Evolutionary conservation across 345 rosid genomes (phyloP).

Genomic region (Hypericum androsaemum): DNA sequence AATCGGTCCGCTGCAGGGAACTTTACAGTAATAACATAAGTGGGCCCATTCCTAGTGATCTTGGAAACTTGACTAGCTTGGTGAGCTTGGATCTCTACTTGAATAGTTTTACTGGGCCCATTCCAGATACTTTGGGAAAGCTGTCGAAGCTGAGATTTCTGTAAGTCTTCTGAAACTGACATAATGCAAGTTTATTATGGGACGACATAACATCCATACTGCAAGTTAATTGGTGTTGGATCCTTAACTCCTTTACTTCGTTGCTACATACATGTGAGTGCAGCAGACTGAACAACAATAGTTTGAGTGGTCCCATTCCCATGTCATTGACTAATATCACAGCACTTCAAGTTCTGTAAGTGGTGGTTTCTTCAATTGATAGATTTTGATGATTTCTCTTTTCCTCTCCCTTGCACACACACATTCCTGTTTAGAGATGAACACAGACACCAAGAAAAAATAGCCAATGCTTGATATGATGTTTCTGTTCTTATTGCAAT

Average conservation of each 20-base stretch:
- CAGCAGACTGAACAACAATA: constrained; percentile 41
- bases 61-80: constrained; percentile 31
- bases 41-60: constrained; percentile 27
- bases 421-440: neutral
- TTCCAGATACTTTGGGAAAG: constrained; percentile 31
- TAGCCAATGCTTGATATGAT: neutral
- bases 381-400: too few relatives aligned
- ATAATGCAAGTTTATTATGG: neutral
- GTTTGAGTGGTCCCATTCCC: constrained; percentile 28
- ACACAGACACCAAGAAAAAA: too few relatives aligned
- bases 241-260: constrained; percentile 4
- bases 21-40: constrained; percentile 34
- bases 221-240: neutral
- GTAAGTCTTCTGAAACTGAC: constrained; percentile 16
- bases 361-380: neutral
- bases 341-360: constrained; percentile 31
- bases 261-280: constrained; percentile 18
- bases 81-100: constrained; percentile 41
- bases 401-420: constrained; percentile 3
- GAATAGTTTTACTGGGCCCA: constrained; percentile 26
- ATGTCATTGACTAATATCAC: constrained; percentile 26
- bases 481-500: constrained; percentile 5
- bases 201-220: too few relatives aligned
- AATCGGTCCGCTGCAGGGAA: constrained; percentile 18
- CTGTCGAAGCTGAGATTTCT: constrained; percentile 28